Percentiles rank a stretch among this genome's conserved stretches.
phyloP scores from a whole-genome alignment of 495 filamentous ascomycete genomes.

The Lichina pygmaea region DNA sequence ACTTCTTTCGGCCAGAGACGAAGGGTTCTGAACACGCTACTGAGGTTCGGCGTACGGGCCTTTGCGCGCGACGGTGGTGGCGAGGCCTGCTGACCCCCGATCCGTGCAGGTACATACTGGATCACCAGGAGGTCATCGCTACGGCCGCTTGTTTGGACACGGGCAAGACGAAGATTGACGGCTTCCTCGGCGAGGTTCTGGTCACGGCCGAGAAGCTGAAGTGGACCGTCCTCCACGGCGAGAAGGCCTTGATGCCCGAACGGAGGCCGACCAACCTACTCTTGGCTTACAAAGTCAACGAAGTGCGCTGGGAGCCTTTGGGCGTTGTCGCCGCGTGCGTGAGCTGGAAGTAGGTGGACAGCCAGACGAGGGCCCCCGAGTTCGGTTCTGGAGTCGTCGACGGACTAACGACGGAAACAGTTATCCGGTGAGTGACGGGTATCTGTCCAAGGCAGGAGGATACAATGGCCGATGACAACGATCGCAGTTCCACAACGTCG shows the following conservation, averaged over 20 bases:
- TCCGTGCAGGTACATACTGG: slow-evolving; percentile 36
- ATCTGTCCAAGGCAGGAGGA: too few species aligned
- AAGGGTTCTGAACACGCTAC: slow-evolving; percentile 53
- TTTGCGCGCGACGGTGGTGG: not conserved
- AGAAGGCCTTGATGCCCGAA: slow-evolving; percentile 47
- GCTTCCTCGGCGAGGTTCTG: slow-evolving; percentile 76
- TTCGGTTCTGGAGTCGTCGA: not conserved
- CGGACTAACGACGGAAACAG: not conserved
- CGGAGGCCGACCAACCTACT: slow-evolving; percentile 59
- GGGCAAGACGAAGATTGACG: slow-evolving; percentile 92
- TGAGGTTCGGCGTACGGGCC: slow-evolving; percentile 25
- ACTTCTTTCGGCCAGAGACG: slow-evolving; percentile 57
- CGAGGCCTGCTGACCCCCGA: not conserved
- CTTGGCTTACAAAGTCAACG: slow-evolving; percentile 88
- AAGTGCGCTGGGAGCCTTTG: slow-evolving; percentile 72
- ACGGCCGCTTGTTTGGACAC: slow-evolving; percentile 74
- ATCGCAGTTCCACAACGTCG: slow-evolving; percentile 70
- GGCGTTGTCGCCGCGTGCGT: slow-evolving; percentile 81
- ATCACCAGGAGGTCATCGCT: slow-evolving; percentile 74
- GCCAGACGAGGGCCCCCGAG: too few species aligned
- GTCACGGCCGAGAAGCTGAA: slow-evolving; percentile 80
- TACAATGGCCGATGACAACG: not conserved
- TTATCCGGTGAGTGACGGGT: slow-evolving; percentile 3
- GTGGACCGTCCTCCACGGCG: slow-evolving; percentile 84
- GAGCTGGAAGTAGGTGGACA: slow-evolving; percentile 58